Conservation (phyloP, 495 filamentous ascomycete species). For the Saxophila tyrrhenica region DNA sequence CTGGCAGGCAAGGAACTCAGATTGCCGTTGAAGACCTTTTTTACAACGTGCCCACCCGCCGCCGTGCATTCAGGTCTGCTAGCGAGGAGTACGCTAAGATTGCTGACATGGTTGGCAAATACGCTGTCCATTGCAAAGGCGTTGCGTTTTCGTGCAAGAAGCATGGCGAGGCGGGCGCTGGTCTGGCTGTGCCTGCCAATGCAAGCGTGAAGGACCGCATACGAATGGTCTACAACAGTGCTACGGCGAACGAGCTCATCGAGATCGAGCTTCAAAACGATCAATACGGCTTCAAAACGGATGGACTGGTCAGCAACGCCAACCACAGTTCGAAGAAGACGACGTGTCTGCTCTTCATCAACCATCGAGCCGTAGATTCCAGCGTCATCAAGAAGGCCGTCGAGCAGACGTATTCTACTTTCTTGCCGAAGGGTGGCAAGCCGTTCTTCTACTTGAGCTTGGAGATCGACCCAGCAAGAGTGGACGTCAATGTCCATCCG, state of each 20-base stretch:
- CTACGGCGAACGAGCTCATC: slow-evolving; percentile 82
- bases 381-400: slow-evolving; percentile 77
- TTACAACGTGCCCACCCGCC: slow-evolving; percentile 85
- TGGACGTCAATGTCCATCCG: slow-evolving; percentile 97
- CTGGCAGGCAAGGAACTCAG: slow-evolving; percentile 89
- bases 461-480: slow-evolving; percentile 82
- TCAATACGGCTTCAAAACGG: slow-evolving; percentile 70
- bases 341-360: slow-evolving; percentile 85
- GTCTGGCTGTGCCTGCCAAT: slow-evolving; percentile 63
- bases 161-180: slow-evolving; percentile 72
- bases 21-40: slow-evolving; percentile 96
- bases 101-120: slow-evolving; percentile 84
- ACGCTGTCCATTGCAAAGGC: slow-evolving; percentile 85
- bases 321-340: slow-evolving; percentile 95
- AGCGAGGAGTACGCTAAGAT: slow-evolving; percentile 98
- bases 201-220: slow-evolving; percentile 72
- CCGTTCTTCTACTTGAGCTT: slow-evolving; percentile 90
- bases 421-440: slow-evolving; percentile 89
- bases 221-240: slow-evolving; percentile 74
- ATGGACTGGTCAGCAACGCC: slow-evolving; percentile 79
- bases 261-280: slow-evolving; percentile 61
- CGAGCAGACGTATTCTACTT: slow-evolving; percentile 81
- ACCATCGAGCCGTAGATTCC: slow-evolving; percentile 93
- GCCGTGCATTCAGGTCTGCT: slow-evolving; percentile 78
- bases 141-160: slow-evolving; percentile 97